A percentile compares a stretch with the other conserved stretches of the same genome.
These are phyloP conservation scores for Striga hermonthica DNA, from an alignment of 305 asterid genomes.

Conservation along the genomic window DNA sequence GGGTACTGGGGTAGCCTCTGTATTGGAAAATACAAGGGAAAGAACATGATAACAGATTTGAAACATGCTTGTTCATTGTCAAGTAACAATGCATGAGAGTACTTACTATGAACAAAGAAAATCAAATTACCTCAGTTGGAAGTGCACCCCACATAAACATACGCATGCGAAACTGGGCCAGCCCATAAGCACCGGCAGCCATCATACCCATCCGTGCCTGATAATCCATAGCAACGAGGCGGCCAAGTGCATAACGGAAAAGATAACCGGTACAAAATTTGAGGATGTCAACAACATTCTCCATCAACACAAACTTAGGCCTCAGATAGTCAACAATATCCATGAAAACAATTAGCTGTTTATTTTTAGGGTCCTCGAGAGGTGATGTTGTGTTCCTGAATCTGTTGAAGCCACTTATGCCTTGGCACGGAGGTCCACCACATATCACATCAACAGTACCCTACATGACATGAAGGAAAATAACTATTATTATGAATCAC, in stretches of 20 bases:
- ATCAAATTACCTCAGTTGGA: conserved; percentile 42
- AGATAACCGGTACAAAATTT: conserved; percentile 60
- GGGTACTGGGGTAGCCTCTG: conserved; percentile 78
- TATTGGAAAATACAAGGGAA: neutral
- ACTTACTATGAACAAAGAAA: neutral
- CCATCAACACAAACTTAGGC: conserved; percentile 76
- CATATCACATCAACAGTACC: conserved; percentile 82
- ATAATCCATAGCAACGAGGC: conserved; percentile 61
- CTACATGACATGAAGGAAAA: conserved; percentile 35
- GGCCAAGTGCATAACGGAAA: conserved; percentile 74
- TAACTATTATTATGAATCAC: neutral
- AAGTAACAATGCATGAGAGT: neutral
- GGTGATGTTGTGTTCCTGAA: conserved; percentile 57
- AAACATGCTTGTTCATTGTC: neutral
- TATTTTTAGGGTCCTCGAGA: conserved; percentile 59
- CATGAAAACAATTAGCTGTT: conserved; percentile 67
- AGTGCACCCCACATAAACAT: conserved; percentile 84
- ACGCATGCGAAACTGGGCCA: conserved; percentile 87
- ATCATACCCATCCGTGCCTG: conserved; percentile 79
- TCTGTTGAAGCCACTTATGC: conserved; percentile 86
- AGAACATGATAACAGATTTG: too few relatives aligned
- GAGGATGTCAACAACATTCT: conserved; percentile 77
- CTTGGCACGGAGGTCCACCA: conserved; percentile 98
- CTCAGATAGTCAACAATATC: conserved; percentile 56
- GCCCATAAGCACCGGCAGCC: conserved; percentile 91